A percentile compares a stretch with the other conserved stretches of the same genome.
Evolutionary conservation across 208 protist species (phyloP).

Genomic region (Porcisia hertigi): DNA sequence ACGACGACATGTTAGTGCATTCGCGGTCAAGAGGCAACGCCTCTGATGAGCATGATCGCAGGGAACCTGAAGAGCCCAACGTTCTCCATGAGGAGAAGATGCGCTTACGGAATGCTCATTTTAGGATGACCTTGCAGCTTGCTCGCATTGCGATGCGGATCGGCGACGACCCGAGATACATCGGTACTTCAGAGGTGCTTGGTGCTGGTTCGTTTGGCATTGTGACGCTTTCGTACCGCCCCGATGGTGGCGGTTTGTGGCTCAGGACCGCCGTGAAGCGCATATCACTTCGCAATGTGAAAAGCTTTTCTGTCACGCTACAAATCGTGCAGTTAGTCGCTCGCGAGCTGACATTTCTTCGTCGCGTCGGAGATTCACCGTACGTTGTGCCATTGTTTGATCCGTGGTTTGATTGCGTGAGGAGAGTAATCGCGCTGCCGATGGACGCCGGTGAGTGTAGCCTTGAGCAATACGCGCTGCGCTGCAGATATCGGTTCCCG

Average conservation of each 20-base stretch:
- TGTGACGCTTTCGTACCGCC: conserved; percentile 11
- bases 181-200: background rate
- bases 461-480: conserved; percentile 10
- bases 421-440: conserved; percentile 1
- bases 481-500: background rate
- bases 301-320: background rate
- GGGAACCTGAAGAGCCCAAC: background rate
- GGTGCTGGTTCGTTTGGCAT: conserved; percentile 6
- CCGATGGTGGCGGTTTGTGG: background rate
- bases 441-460: conserved; percentile 18
- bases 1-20: background rate
- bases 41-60: background rate
- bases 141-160: background rate
- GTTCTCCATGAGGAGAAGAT: too few relatives aligned
- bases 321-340: background rate
- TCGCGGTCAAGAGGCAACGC: too few relatives aligned
- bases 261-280: conserved; percentile 8
- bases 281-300: conserved; percentile 2
- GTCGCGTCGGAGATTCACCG: background rate
- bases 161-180: background rate
- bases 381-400: conserved; percentile 10
- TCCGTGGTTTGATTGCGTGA: conserved; percentile 13
- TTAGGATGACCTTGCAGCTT: background rate
- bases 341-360: conserved; percentile 12
- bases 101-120: background rate